phyloP scores from a whole-genome alignment of 129 eudicot genomes.

The Tagetes patula region DNA sequence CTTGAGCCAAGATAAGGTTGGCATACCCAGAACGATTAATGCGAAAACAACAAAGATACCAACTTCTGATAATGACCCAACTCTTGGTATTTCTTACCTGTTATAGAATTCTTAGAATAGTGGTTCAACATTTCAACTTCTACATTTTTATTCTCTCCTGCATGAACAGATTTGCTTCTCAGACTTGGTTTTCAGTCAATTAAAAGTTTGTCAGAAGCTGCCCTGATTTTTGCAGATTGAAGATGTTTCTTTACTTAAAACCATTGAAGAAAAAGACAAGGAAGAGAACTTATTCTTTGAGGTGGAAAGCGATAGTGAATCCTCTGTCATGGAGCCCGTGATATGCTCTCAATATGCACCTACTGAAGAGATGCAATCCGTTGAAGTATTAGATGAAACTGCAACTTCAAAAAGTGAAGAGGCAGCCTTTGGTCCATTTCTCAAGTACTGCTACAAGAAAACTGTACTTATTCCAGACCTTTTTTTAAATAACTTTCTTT shows the following conservation, averaged over 20 bases:
- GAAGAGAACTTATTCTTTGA: conserved; percentile 29
- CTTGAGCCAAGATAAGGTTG: neutral
- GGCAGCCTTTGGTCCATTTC: conserved; percentile 27
- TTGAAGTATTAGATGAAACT: conserved; percentile 20
- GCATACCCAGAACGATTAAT: neutral
- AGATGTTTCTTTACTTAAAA: conserved; percentile 51
- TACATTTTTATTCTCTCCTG: neutral
- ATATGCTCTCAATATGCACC: conserved; percentile 31
- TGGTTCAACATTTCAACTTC: conserved; percentile 1
- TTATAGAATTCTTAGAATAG: neutral
- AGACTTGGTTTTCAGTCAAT: neutral
- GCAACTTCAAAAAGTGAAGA: conserved; percentile 24
- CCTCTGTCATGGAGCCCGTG: conserved; percentile 30
- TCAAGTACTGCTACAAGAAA: conserved; percentile 29
- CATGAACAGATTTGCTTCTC: conserved; percentile 5
- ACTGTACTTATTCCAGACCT: conserved; percentile 30
- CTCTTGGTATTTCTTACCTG: neutral
- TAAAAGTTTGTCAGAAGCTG: neutral
- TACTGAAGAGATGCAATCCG: conserved; percentile 38
- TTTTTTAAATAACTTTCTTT: conserved; percentile 11
- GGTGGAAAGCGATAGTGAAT: conserved; percentile 21
- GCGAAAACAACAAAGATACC: conserved; percentile 1
- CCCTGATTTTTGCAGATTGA: conserved; percentile 57
- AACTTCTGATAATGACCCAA: neutral
- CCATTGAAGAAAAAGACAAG: conserved; percentile 23